phyloP scores from a whole-genome alignment of 805 yeast genomes.

The Blastobotrys terrestris region DNA sequence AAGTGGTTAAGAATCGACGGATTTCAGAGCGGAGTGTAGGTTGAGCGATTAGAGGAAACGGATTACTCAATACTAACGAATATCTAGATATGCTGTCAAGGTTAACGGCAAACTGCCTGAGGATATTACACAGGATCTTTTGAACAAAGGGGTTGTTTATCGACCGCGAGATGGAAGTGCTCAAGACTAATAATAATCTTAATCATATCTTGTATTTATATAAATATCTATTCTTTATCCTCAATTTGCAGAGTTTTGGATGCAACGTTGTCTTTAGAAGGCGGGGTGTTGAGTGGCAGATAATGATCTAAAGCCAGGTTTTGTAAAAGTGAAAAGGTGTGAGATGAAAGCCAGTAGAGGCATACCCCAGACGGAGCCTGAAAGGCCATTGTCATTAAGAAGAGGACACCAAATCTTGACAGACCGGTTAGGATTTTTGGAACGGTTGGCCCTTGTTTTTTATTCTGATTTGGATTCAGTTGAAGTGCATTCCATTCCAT shows the following conservation, averaged over 20 bases:
- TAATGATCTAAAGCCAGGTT: constrained; percentile 62
- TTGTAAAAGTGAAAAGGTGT: constrained; percentile 67
- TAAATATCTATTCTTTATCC: neutral
- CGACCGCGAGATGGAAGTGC: constrained; percentile 87
- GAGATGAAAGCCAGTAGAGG: constrained; percentile 88
- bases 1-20: constrained; percentile 90
- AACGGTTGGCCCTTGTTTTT: constrained; percentile 9
- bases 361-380: constrained; percentile 82
- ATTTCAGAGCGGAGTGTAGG: constrained; percentile 71
- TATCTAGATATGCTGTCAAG: constrained; percentile 67
- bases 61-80: neutral
- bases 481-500: constrained; percentile 79
- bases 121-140: constrained; percentile 69
- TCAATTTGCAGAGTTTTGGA: neutral
- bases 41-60: neutral
- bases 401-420: constrained; percentile 68
- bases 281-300: constrained; percentile 46
- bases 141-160: constrained; percentile 69
- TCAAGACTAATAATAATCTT: constrained; percentile 28
- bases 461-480: constrained; percentile 25
- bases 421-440: constrained; percentile 48
- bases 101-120: constrained; percentile 88
- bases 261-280: constrained; percentile 3
- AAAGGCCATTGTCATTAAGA: constrained; percentile 75
- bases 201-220: neutral